Evolutionary conservation across 495 filamentous ascomycete genomes (phyloP), one percentile per base, ranked within the genome.

Genomic region (Aspergillus bridgeri): DNA sequence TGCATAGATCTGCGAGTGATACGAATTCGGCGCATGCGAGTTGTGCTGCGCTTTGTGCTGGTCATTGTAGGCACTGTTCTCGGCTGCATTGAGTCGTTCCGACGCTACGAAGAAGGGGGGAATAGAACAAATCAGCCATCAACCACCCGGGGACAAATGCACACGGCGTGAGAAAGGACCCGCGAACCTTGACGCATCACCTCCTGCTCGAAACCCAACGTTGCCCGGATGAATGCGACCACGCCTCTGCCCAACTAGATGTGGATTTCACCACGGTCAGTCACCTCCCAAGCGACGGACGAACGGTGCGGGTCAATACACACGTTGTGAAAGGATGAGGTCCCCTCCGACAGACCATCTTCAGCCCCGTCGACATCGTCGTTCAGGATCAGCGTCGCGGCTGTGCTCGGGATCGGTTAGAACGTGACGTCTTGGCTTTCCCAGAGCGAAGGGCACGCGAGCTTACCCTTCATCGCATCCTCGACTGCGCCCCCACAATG

Each of bases 361-460:
- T 97, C 93, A 2, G 94, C 94, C 27, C 83, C 86, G 44, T 90
- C 89, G 55, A 98, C 88, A 72, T 97, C 92, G 72, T 98, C 94
- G 67, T 94, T 89, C 78, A 98, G 91, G 65, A 98, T 93, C 29
- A 87, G 70, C 57, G 73, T 82, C 42, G 73, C 75, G 46, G 81
- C 82, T 82, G 33, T 38, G 33, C 33, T 38, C 33, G 33, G 33
- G 33, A 60, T 60, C 24, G 13, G 42, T 51, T 29, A 47, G 17
- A 54, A 51, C 50, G 23, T 24, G 46, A 45, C 53, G 47, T 45
- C 45, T 53, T 56, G 50, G 27, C 56, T 33, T n/a, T n/a, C 29
- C 60, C 42, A 51, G 45, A 53, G 38, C 13, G 50, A 5, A 25
- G 42, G 51, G 18, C n/a, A 22, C 22, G n/a, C 27, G 49, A 48